A percentile compares a stretch with the other conserved stretches of the same genome.
Conservation (phyloP, 2,329 filamentous ascomycete genomes). For the Aureobasidium vineae region DNA sequence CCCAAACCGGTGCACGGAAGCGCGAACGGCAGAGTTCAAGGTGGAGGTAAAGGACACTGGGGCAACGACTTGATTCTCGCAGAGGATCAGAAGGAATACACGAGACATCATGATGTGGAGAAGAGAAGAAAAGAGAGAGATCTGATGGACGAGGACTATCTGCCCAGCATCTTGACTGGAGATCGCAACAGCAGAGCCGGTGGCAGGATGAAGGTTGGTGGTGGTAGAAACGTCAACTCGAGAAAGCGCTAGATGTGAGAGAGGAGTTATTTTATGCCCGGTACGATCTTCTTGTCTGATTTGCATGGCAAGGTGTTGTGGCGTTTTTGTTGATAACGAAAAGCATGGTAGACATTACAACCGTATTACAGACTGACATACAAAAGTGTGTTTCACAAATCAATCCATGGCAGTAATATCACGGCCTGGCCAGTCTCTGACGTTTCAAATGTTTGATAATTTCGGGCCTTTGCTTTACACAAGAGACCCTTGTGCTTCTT, state of each 20-base stretch:
- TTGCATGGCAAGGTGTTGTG: conserved; percentile 13
- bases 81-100: conserved; percentile 95
- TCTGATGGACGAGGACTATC: conserved; percentile 91
- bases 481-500: neutral
- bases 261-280: neutral
- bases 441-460: conserved; percentile 9
- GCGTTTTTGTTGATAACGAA: neutral
- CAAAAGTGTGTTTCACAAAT: neutral
- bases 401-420: neutral
- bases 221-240: conserved; percentile 82
- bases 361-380: neutral
- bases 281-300: neutral
- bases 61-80: conserved; percentile 78
- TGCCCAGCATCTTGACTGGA: conserved; percentile 81
- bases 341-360: neutral
- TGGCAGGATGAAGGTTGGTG: conserved; percentile 75
- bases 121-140: conserved; percentile 68
- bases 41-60: conserved; percentile 84
- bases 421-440: neutral
- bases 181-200: conserved; percentile 60
- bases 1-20: conserved; percentile 84
- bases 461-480: neutral
- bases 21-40: conserved; percentile 69
- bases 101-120: conserved; percentile 61
- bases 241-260: conserved; percentile 51